These are phyloP conservation scores for Trametes punicea DNA, from an alignment of 768 basidiomycete genomes.

Conservation along the genomic window DNA sequence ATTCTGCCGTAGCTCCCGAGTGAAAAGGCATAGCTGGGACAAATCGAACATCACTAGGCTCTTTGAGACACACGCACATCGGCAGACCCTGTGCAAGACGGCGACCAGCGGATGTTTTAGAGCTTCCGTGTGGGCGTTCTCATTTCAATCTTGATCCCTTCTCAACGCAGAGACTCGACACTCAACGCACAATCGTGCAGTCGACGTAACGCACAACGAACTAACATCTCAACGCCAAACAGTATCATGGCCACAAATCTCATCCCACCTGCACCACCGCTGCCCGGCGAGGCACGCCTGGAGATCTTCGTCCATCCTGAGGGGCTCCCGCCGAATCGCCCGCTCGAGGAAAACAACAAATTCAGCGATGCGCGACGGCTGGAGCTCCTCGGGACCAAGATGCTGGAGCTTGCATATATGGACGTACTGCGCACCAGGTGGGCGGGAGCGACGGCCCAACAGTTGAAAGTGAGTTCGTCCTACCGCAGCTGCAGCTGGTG, in stretches of 20 bases:
- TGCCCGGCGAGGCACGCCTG: constrained; percentile 1
- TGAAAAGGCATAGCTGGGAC: too few species aligned
- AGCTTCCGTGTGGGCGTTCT: too few species aligned
- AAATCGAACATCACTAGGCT: too few species aligned
- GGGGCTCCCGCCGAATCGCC: background rate
- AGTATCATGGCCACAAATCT: background rate
- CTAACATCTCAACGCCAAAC: too few species aligned
- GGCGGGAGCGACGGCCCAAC: background rate
- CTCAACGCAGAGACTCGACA: background rate
- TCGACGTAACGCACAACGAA: background rate
- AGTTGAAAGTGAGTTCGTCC: background rate
- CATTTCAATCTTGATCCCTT: too few species aligned
- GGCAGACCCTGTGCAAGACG: too few species aligned
- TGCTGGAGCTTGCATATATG: background rate
- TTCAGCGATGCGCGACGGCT: constrained; percentile 3
- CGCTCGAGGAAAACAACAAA: constrained; percentile 2
- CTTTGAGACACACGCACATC: too few species aligned
- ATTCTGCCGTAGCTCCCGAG: too few species aligned
- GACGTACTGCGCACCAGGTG: background rate
- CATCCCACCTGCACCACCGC: background rate
- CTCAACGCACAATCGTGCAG: background rate
- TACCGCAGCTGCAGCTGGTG: background rate
- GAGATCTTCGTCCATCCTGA: constrained; percentile 5
- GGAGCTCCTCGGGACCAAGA: background rate
- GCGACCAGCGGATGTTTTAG: too few species aligned